A percentile compares a stretch with the other conserved stretches of the same genome.
phyloP scores from a whole-genome alignment of 2,329 filamentous ascomycete species.

The Venturia pyrina region DNA sequence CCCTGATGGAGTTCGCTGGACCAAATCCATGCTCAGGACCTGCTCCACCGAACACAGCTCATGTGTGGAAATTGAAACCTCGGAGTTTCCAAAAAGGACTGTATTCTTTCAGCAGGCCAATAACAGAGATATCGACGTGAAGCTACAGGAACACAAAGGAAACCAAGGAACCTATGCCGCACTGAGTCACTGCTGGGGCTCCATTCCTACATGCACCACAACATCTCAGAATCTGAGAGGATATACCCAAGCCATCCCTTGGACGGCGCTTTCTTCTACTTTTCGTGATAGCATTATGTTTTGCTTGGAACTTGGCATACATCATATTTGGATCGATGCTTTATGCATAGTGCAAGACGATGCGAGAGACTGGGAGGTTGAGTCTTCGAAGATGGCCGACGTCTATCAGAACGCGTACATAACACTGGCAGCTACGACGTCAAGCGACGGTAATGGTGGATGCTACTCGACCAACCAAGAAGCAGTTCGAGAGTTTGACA shows the following conservation, averaged over 20 bases:
- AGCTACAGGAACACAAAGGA: neutral
- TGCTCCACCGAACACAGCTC: neutral
- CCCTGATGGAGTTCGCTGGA: neutral
- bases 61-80: neutral
- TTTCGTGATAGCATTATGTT: neutral
- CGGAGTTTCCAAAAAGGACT: neutral
- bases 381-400: conserved; percentile 21
- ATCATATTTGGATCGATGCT: conserved; percentile 1
- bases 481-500: neutral
- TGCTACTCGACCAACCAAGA: neutral
- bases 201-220: neutral
- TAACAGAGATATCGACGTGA: neutral
- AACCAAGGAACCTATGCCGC: neutral
- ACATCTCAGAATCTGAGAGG: neutral
- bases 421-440: neutral
- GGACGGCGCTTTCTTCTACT: neutral
- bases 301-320: neutral
- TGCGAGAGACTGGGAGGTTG: conserved; percentile 18
- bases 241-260: neutral
- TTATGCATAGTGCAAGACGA: conserved; percentile 20
- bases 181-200: conserved; percentile 1
- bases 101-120: neutral
- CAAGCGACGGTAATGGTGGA: neutral
- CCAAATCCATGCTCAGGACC: neutral
- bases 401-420: conserved; percentile 15